phyloP scores from a whole-genome alignment of 2,329 filamentous ascomycete species.

The Fusarium humuli region DNA sequence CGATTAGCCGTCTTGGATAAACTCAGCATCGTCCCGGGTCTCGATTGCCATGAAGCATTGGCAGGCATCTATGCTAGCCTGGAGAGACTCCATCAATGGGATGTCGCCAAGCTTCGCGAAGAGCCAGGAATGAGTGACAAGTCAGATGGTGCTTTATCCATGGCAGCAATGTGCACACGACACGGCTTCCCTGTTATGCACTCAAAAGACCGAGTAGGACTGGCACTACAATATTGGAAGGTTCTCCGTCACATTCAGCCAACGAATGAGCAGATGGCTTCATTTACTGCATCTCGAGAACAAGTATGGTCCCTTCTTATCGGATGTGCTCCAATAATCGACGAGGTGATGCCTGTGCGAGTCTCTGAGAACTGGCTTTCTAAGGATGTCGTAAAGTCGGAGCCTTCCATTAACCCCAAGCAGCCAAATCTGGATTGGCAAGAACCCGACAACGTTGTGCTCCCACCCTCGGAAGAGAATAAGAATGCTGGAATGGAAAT shows the following conservation, averaged over 20 bases:
- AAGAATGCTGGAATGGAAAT: slow-evolving; percentile 65
- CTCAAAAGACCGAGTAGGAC: slow-evolving; percentile 71
- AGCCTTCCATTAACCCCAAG: slow-evolving; percentile 57
- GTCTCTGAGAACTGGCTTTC: slow-evolving; percentile 82
- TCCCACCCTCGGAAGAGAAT: slow-evolving; percentile 60
- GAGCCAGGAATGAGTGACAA: slow-evolving; percentile 59
- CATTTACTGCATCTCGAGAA: slow-evolving; percentile 55
- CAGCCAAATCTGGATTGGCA: slow-evolving; percentile 74
- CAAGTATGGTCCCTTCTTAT: slow-evolving; percentile 76
- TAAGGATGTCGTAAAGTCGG: slow-evolving; percentile 70
- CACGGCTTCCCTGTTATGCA: slow-evolving; percentile 81
- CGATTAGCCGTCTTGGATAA: slow-evolving; percentile 76
- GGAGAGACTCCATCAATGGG: slow-evolving; percentile 76
- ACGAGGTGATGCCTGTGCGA: slow-evolving; percentile 67
- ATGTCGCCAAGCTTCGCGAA: slow-evolving; percentile 68
- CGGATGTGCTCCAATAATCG: slow-evolving; percentile 67
- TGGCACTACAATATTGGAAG: slow-evolving; percentile 84
- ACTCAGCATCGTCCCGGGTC: slow-evolving; percentile 73
- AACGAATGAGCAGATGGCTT: slow-evolving; percentile 52
- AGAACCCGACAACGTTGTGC: slow-evolving; percentile 74
- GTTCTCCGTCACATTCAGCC: slow-evolving; percentile 64
- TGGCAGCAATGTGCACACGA: slow-evolving; percentile 74
- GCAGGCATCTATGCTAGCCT: slow-evolving; percentile 79
- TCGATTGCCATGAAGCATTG: slow-evolving; percentile 83
- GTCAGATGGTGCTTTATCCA: slow-evolving; percentile 62